Percentiles rank a stretch among this genome's conserved stretches.
Evolutionary conservation across 2,329 filamentous ascomycete genomes (phyloP).

Genomic region (Scedosporium boydii): DNA sequence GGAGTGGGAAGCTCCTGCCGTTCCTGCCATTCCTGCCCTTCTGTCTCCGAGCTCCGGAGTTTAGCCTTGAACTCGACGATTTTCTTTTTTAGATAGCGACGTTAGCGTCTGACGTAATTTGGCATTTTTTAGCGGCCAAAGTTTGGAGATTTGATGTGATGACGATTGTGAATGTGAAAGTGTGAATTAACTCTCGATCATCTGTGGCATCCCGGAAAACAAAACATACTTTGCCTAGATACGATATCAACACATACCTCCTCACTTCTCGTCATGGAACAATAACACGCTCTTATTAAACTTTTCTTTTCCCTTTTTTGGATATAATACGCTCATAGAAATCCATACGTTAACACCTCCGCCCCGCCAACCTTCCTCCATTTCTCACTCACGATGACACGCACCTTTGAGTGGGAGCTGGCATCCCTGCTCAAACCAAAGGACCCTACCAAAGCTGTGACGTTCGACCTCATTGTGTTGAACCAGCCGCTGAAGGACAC

Average conservation of each 20-base stretch:
- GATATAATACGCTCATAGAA: too few relatives aligned
- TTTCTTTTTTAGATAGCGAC: neutral
- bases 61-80: neutral
- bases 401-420: constrained; percentile 3
- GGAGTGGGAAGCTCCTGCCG: neutral
- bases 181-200: too few relatives aligned
- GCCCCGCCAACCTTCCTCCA: neutral
- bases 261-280: too few relatives aligned
- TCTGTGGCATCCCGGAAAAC: too few relatives aligned
- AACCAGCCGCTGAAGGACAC: constrained; percentile 41
- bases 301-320: too few relatives aligned
- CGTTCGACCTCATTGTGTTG: constrained; percentile 38
- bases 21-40: neutral
- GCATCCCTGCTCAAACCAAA: neutral
- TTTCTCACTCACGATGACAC: neutral
- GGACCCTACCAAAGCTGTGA: neutral
- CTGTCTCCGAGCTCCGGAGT: neutral
- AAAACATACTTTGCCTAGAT: too few relatives aligned
- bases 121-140: neutral
- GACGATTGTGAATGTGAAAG: too few relatives aligned
- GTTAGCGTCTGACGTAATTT: neutral
- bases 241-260: too few relatives aligned
- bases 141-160: too few relatives aligned
- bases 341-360: too few relatives aligned
- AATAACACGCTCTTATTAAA: too few relatives aligned